These are phyloP conservation scores for Thinopyrum elongatum DNA, from an alignment of 176 grass and related monocot species.

Conservation along the genomic window DNA sequence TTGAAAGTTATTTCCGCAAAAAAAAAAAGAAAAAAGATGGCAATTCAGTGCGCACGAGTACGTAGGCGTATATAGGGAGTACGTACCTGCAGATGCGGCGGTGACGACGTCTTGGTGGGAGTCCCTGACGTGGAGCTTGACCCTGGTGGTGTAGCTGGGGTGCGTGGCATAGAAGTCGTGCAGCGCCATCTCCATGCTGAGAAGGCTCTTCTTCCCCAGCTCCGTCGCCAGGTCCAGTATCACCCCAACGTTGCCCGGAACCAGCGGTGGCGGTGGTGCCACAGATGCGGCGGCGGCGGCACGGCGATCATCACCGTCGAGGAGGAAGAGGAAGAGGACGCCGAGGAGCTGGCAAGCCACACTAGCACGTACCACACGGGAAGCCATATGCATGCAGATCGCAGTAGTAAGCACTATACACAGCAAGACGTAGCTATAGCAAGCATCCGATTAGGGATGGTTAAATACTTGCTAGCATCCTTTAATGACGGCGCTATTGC, in stretches of 20 bases:
- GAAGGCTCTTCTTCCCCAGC: slow-evolving; percentile 30
- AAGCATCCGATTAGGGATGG: too few relatives aligned
- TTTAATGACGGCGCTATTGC: too few relatives aligned
- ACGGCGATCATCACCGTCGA: background rate
- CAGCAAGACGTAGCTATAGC: too few relatives aligned
- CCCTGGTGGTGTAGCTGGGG: background rate
- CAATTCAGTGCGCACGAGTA: too few relatives aligned
- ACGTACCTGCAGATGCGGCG: too few relatives aligned
- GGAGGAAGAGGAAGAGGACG: background rate
- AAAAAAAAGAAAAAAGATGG: too few relatives aligned
- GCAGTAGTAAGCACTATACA: too few relatives aligned
- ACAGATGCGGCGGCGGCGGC: background rate
- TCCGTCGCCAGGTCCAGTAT: slow-evolving; percentile 26
- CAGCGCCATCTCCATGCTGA: slow-evolving; percentile 46
- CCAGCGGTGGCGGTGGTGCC: background rate
- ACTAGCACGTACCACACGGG: too few relatives aligned
- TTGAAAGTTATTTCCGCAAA: too few relatives aligned
- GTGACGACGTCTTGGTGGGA: slow-evolving; percentile 32
- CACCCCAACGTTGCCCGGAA: slow-evolving; percentile 38
- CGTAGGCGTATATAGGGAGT: too few relatives aligned
- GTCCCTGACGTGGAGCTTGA: slow-evolving; percentile 2
- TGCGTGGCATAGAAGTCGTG: slow-evolving; percentile 49
- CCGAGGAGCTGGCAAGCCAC: background rate
- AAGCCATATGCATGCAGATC: too few relatives aligned
- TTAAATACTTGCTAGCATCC: too few relatives aligned